Evolutionary conservation across 2,329 filamentous ascomycete genomes (phyloP), one percentile per base, ranked within the genome.

Genomic region (Aspergillus texensis): DNA sequence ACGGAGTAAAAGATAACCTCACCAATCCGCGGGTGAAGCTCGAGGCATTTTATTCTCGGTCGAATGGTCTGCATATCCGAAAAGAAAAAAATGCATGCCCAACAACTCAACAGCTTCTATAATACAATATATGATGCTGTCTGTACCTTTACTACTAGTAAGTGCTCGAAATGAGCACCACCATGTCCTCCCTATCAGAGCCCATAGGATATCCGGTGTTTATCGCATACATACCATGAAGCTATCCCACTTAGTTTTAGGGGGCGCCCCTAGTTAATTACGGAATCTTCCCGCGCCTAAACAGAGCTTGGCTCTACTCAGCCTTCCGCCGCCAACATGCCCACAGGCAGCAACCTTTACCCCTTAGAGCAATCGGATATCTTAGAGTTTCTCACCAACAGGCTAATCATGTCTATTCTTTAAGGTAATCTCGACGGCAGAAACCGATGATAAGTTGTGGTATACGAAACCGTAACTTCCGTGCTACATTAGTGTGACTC

Each of bases 271-370:
- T 53, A 21, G n/a, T 50, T 62, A 50, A 54, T 54, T 56, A 56
- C 62, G 50, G 59, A 64, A 55, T 62, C 55, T 48, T 64, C 62
- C 62, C 62, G 62, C 62, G 56, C 34, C 59, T 58, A 62, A 56
- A 28, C 52, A 28, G 36, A 46, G 57, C 61, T 59, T 60, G 26
- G 45, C 41, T 30, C 30, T 57, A 34, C 60, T 58, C 54, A 50
- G 30, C 54, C 60, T 43, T 57, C 50, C 28, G n/a, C 46, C 12
- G 14, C 43, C 48, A 32, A 54, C 30, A 24, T 36, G 16, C 32
- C 39, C 48, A 39, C 26, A n/a, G 39, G 34, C 54, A 64, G 39
- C 59, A 64, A 64, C 58, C 48, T 28, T 64, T 64, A 28, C 59
- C 59, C 41, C 9, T 54, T 61, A n/a, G 26, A 55, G 59, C 19